Conservation (phyloP, 345 rosid species). For the Boechera stricta region DNA sequence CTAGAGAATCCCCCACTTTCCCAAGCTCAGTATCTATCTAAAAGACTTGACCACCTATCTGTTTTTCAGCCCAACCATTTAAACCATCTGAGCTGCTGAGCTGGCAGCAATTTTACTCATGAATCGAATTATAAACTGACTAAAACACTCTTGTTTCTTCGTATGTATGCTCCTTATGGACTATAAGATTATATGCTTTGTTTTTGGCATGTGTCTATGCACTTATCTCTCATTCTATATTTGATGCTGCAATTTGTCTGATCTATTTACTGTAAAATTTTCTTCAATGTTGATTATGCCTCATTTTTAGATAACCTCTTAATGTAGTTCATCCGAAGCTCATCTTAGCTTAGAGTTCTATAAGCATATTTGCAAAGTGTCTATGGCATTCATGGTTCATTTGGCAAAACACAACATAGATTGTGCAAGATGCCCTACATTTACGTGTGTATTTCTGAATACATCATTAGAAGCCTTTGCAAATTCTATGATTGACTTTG, state of each 20-base stretch:
- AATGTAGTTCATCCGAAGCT: slow-evolving; percentile 1
- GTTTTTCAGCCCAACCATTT: not conserved
- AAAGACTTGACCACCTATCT: slow-evolving; percentile 1
- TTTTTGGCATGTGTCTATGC: not conserved
- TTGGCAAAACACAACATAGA: not conserved
- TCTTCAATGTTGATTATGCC: not conserved
- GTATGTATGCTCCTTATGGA: not conserved
- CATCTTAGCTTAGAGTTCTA: not conserved
- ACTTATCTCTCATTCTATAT: not conserved
- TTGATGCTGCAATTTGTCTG: slow-evolving; percentile 6
- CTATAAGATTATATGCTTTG: not conserved
- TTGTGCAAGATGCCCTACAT: not conserved
- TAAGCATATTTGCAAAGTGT: not conserved
- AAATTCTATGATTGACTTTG: slow-evolving; percentile 9
- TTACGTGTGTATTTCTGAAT: slow-evolving; percentile 5
- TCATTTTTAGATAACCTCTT: not conserved
- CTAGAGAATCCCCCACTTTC: not conserved
- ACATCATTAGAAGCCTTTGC: slow-evolving; percentile 15
- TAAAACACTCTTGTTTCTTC: not conserved
- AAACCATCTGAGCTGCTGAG: not conserved
- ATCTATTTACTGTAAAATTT: not conserved
- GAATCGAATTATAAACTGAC: not conserved
- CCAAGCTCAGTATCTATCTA: slow-evolving; percentile 17
- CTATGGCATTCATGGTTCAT: slow-evolving; percentile 8
- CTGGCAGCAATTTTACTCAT: not conserved